A percentile compares a stretch with the other conserved stretches of the same genome.
These are phyloP conservation scores for Leucocoprinus gongylophorus DNA, from an alignment of 1,284 basidiomycete species.

Conservation along the genomic window DNA sequence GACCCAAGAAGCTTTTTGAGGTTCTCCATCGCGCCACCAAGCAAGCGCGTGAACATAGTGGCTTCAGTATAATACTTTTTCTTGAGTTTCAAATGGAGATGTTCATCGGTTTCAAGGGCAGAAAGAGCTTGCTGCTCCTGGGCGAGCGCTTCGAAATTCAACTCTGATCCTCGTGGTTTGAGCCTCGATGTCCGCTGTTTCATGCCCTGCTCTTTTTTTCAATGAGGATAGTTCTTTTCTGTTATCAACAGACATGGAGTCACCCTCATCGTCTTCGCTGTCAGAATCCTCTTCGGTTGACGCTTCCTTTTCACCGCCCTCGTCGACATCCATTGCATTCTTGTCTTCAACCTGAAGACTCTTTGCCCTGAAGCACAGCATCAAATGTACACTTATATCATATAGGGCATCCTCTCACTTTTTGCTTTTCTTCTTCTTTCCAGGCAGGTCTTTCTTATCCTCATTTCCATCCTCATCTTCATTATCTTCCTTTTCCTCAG, in stretches of 20 bases:
- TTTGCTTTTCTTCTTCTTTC: slow-evolving; percentile 18
- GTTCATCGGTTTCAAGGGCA: slow-evolving; percentile 55
- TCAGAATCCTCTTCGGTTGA: slow-evolving; percentile 44
- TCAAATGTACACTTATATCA: not conserved
- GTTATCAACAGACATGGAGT: slow-evolving; percentile 29
- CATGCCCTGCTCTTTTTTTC: slow-evolving; percentile 27
- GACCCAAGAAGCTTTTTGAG: slow-evolving; percentile 80
- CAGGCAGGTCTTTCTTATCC: slow-evolving; percentile 9
- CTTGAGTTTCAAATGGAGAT: slow-evolving; percentile 69
- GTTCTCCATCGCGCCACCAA: slow-evolving; percentile 74
- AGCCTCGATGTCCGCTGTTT: slow-evolving; percentile 38
- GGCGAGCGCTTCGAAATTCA: slow-evolving; percentile 56
- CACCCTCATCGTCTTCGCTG: slow-evolving; percentile 24
- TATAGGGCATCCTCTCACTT: slow-evolving; percentile 13
- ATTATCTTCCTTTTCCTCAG: slow-evolving; percentile 28
- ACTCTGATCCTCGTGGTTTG: slow-evolving; percentile 59
- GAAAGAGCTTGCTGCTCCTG: slow-evolving; percentile 65
- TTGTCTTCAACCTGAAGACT: slow-evolving; percentile 22
- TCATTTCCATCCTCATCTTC: slow-evolving; percentile 21
- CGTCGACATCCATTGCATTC: slow-evolving; percentile 53
- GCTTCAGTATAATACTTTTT: slow-evolving; percentile 89
- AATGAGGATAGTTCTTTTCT: slow-evolving; percentile 17
- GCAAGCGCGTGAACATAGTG: slow-evolving; percentile 75
- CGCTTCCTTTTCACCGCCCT: slow-evolving; percentile 31
- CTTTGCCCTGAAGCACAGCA: slow-evolving; percentile 20